Evolutionary conservation across 805 yeast species (phyloP).

Genomic region (Candida sithepensis): DNA sequence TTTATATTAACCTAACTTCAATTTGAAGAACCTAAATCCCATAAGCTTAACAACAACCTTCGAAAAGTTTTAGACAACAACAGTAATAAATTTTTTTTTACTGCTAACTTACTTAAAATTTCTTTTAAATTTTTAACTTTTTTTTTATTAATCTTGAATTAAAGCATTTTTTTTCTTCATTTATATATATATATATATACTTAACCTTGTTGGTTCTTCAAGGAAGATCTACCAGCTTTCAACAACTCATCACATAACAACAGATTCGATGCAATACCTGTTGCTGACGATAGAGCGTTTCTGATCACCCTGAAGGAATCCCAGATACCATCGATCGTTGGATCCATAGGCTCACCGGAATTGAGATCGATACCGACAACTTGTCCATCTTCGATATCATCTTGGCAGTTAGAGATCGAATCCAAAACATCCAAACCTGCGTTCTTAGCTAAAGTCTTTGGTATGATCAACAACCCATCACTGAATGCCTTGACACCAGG

Average conservation of each 20-base stretch:
- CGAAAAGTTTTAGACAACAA: too few species aligned
- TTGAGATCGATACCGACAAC: slow-evolving; percentile 87
- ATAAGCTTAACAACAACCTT: too few species aligned
- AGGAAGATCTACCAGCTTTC: slow-evolving; percentile 93
- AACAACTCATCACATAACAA: slow-evolving; percentile 92
- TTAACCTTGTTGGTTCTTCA: slow-evolving; percentile 43
- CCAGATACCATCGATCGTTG: slow-evolving; percentile 92
- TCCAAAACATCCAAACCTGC: slow-evolving; percentile 94
- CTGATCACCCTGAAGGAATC: slow-evolving; percentile 93
- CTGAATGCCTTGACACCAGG: slow-evolving; percentile 93
- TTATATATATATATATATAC: background rate
- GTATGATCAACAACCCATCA: slow-evolving; percentile 85
- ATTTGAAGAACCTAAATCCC: too few species aligned
- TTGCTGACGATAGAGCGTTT: slow-evolving; percentile 88
- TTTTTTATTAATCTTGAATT: background rate
- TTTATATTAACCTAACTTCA: too few species aligned
- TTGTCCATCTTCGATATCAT: slow-evolving; percentile 76
- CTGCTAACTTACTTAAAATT: too few species aligned
- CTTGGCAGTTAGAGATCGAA: slow-evolving; percentile 84
- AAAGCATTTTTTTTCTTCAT: too few species aligned
- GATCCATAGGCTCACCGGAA: slow-evolving; percentile 95
- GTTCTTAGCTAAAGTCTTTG: slow-evolving; percentile 87
- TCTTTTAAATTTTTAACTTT: too few species aligned
- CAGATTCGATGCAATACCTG: slow-evolving; percentile 90
- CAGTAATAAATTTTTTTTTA: too few species aligned